These are phyloP conservation scores for Venturia aucupariae DNA, from an alignment of 2,329 filamentous ascomycete species.

Conservation along the genomic window DNA sequence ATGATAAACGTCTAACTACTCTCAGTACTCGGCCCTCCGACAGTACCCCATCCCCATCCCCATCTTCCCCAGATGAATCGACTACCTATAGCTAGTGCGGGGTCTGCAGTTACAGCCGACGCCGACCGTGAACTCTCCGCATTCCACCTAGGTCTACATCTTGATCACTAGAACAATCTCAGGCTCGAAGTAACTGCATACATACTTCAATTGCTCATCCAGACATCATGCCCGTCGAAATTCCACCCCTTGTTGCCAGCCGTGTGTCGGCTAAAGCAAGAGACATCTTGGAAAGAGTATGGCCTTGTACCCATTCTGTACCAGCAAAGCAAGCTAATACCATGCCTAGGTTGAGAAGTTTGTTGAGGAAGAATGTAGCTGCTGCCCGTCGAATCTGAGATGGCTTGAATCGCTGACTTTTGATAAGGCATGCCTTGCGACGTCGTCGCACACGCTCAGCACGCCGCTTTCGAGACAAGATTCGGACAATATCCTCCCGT, in stretches of 20 bases:
- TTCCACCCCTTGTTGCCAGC: conserved; percentile 9
- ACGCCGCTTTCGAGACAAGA: conserved; percentile 59
- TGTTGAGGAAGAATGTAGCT: conserved; percentile 78
- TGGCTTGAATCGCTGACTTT: not conserved
- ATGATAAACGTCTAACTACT: not conserved
- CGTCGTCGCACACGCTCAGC: conserved; percentile 66
- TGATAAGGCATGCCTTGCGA: conserved; percentile 51
- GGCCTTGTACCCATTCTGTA: not conserved
- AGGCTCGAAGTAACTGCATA: not conserved
- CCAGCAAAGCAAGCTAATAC: conserved; percentile 14
- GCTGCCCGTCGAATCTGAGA: not conserved
- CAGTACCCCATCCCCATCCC: not conserved
- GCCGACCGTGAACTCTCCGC: not conserved
- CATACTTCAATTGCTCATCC: not conserved
- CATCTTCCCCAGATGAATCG: not conserved
- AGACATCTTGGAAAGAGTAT: conserved; percentile 13
- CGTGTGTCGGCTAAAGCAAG: conserved; percentile 11
- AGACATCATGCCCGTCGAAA: conserved; percentile 1
- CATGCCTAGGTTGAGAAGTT: conserved; percentile 69
- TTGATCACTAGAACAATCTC: not conserved
- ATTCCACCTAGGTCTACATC: not conserved
- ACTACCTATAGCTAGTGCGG: no score
- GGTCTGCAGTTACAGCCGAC: not conserved
- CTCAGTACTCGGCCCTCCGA: not conserved
- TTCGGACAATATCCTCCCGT: conserved; percentile 73